Evolutionary conservation across 192 early-diverging fungal genomes (phyloP), one percentile per base, ranked within the genome.

Genomic region (Coemansia sp.): DNA sequence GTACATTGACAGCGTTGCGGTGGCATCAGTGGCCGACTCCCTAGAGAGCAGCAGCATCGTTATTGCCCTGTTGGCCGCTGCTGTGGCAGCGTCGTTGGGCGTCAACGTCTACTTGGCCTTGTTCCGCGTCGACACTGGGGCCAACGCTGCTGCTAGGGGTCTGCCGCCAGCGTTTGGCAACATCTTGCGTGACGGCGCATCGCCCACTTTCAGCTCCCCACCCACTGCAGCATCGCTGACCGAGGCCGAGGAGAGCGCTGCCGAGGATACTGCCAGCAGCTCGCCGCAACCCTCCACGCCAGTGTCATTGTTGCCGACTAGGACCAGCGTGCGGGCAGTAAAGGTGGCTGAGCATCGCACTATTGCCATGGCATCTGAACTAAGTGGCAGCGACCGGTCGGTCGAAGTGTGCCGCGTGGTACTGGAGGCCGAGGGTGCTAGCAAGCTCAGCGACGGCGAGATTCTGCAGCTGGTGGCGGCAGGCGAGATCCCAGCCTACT

Each of bases 401-500:
- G 35, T 87, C 8, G 82, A 79, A 10, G 76, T 70, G 30, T 85
- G 84, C 70, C 72, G 70, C 6, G 69, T 68, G 13, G 70, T 78
- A 35, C 63, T 83, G 52, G 69, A 58, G 30, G 35, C 80, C 0
- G 65, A 74, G 57, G 80, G 80, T 4, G 67, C 88, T 0, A 33
- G 66, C 21, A 58, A 60, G 19, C 83, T 96, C 6, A 77, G 65
- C 55, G 91, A 97, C 75, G 91, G 92, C 46, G 93, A 97, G 67
- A 69, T 97, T 30, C 64, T 94, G 37, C 61, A 75, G 42, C 86
- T 97, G 42, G 91, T 91, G 39, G 80, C 85, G 30, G 82, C 70
- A 38, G 91, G 92, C 47, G 92, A 89, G 53, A 86, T 97, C 58
- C 87, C 92, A 2, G 78, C 89, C 21, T 92, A 97, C 77, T 89